Conservation (phyloP, 192 early-diverging fungal species). For the Dissophora ornata region DNA sequence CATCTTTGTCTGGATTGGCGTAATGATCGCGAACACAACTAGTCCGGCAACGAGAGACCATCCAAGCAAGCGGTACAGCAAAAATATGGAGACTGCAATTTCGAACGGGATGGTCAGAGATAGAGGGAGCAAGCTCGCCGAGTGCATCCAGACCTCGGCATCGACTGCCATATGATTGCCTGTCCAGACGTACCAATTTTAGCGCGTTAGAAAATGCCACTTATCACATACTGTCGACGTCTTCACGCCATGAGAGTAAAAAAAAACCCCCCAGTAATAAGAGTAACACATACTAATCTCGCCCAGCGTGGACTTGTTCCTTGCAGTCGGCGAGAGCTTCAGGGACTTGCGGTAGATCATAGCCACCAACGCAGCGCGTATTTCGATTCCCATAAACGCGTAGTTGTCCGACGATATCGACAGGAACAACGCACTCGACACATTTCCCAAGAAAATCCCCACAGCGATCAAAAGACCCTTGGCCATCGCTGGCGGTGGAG, state of each 20-base stretch:
- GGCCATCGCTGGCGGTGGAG: conserved; percentile 11
- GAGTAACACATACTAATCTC: conserved; percentile 27
- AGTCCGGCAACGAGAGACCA: conserved; percentile 38
- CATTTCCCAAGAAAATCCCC: conserved; percentile 35
- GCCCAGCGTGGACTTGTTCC: conserved; percentile 34
- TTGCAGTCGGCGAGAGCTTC: conserved; percentile 68
- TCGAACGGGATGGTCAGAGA: conserved; percentile 60
- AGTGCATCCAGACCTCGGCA: conserved; percentile 65
- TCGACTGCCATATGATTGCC: conserved; percentile 75
- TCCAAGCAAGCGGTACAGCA: conserved; percentile 38
- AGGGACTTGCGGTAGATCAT: conserved; percentile 87
- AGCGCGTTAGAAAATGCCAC: too few relatives aligned
- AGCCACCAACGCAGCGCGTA: conserved; percentile 74
- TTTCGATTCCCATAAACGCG: conserved; percentile 73
- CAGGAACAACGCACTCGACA: conserved; percentile 26
- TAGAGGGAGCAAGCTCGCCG: conserved; percentile 14
- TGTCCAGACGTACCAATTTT: too few relatives aligned
- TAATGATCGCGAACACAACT: conserved; percentile 19
- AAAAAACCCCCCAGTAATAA: too few relatives aligned
- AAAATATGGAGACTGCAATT: not conserved
- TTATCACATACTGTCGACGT: too few relatives aligned
- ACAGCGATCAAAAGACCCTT: conserved; percentile 21
- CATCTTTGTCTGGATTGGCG: conserved; percentile 20
- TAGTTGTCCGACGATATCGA: conserved; percentile 20
- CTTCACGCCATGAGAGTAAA: too few relatives aligned